phyloP scores from a whole-genome alignment of 2,329 filamentous ascomycete species.

The Ceratocystis alfenasii region DNA sequence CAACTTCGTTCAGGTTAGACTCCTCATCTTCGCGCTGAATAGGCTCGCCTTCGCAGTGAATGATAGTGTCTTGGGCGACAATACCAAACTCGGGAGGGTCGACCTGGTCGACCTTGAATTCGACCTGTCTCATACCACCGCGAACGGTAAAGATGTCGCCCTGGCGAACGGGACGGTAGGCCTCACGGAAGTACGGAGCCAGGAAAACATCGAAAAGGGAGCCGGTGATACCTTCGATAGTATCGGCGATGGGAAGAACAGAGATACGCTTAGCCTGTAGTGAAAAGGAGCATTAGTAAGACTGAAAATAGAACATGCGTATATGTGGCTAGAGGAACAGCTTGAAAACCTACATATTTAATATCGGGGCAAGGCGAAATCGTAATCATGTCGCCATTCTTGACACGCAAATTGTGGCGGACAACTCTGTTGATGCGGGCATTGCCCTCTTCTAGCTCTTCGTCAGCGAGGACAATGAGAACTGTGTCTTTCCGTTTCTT shows the following conservation, averaged over 20 bases:
- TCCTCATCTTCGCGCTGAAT: conserved; percentile 98
- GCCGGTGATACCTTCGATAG: conserved; percentile 91
- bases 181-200: conserved; percentile 97
- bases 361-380: conserved; percentile 97
- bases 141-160: conserved; percentile 95
- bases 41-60: conserved; percentile 89
- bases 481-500: conserved; percentile 99
- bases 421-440: conserved; percentile 97
- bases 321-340: not conserved
- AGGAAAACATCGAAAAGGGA: conserved; percentile 99
- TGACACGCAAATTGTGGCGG: conserved; percentile 93
- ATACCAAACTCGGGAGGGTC: conserved; percentile 98
- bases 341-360: conserved; percentile 76
- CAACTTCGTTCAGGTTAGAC: conserved; percentile 97
- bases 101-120: conserved; percentile 99
- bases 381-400: conserved; percentile 95
- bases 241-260: conserved; percentile 94
- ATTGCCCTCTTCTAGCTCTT: conserved; percentile 94
- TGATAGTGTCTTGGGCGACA: conserved; percentile 95
- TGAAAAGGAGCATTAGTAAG: not conserved
- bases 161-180: conserved; percentile 92
- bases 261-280: conserved; percentile 91
- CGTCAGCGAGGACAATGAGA: conserved; percentile 90
- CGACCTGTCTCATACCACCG: conserved; percentile 96
- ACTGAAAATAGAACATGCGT: not conserved